Conservation (phyloP, 208 protist species). For the Tritrichomonas foetus region DNA sequence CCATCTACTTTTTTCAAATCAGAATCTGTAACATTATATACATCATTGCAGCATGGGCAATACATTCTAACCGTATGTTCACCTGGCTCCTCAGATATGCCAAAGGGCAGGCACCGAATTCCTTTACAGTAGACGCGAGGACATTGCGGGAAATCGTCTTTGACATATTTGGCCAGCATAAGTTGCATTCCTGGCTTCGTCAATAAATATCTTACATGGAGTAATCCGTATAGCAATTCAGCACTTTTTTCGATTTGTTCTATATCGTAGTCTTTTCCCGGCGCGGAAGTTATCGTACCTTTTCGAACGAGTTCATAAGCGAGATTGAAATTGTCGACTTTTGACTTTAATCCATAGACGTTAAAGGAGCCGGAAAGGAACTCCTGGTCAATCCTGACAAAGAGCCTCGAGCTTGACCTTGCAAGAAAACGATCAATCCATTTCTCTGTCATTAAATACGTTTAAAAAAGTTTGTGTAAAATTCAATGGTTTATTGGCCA, state of each 20-base stretch:
- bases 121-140: neutral
- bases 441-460: too few relatives aligned
- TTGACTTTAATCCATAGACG: too few relatives aligned
- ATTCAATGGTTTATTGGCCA: too few relatives aligned
- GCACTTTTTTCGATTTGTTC: neutral
- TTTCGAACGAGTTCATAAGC: too few relatives aligned
- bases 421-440: too few relatives aligned
- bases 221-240: conserved; percentile 9
- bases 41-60: neutral
- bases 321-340: too few relatives aligned
- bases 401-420: too few relatives aligned
- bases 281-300: too few relatives aligned
- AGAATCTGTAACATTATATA: neutral
- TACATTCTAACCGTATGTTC: neutral
- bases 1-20: neutral
- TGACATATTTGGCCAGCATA: neutral
- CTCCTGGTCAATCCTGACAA: too few relatives aligned
- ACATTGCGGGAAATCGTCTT: neutral
- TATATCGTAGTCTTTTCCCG: too few relatives aligned
- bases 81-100: neutral
- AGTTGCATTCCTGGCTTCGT: neutral
- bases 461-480: too few relatives aligned
- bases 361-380: too few relatives aligned
- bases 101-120: neutral
- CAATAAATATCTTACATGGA: neutral